Evolutionary conservation across 257 asterid genomes (phyloP).

Genomic region (Nicotiana sylvestris): DNA sequence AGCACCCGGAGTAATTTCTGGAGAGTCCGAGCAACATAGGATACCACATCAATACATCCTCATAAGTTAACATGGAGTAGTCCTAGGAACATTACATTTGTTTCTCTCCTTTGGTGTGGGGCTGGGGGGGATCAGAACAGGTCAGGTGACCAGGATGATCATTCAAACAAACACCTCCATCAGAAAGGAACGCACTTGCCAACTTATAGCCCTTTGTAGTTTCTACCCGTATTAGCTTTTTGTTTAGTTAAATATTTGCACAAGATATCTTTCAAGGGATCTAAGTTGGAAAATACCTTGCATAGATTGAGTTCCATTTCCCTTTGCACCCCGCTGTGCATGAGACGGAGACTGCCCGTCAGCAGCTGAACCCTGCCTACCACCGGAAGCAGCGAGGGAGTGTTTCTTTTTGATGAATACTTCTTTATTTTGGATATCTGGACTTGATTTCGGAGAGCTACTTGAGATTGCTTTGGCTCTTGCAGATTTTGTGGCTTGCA

Average conservation of each 20-base stretch:
- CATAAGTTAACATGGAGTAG: no score
- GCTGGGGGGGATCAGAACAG: no score
- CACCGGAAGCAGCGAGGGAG: conserved; percentile 65
- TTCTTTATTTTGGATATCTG: conserved; percentile 82
- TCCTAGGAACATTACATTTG: no score
- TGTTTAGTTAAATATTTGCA: no score
- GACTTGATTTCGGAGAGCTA: conserved; percentile 91
- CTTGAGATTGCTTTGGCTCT: conserved; percentile 73
- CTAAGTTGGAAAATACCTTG: conserved; percentile 51
- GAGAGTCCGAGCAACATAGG: no score
- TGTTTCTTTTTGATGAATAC: conserved; percentile 64
- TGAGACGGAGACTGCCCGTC: conserved; percentile 70
- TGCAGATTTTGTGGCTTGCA: conserved; percentile 99
- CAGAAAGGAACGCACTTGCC: no score
- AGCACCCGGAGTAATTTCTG: no score
- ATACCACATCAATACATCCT: no score
- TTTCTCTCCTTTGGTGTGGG: no score
- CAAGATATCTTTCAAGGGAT: no score
- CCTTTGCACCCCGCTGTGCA: conserved; percentile 64
- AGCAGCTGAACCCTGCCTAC: conserved; percentile 85
- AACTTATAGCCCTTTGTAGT: conserved; percentile 1
- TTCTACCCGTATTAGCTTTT: not conserved
- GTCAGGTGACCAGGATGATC: no score
- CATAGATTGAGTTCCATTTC: conserved; percentile 66
- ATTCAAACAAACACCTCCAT: no score